Evolutionary conservation across 768 basidiomycete species (phyloP), one percentile per base, ranked within the genome.

Genomic region (Lactarius psammicola): DNA sequence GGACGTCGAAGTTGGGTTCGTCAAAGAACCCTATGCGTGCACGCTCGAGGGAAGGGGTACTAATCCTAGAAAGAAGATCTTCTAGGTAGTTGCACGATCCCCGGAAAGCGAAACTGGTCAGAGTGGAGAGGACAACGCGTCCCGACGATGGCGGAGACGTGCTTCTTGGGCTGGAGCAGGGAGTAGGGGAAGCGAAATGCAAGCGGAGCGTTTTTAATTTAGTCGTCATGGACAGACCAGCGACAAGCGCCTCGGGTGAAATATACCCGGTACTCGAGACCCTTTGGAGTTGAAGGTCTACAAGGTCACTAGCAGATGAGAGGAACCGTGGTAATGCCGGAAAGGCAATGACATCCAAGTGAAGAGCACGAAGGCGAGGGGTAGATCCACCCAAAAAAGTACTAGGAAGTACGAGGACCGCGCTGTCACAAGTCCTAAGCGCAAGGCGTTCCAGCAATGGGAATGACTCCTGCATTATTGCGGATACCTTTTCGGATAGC

Each of bases 21-120:
- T 62, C n/a, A 30, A 55, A 44, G 30, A 62, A 44, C 18, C 40
- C 36, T 9, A 62, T 20, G 4, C 3, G 30, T 6, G 23, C 23
- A 8, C 54, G 53, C 30, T 15, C 40, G 28, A 62, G 61, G 15
- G 30, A 56, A 31, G 61, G 54, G 2, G 42, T 4, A 31, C 9
- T 36, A 7, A 56, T 44, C 10, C 33, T 20, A 9, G 55, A 30
- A 31, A 56, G 54, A 8, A 56, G 11, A 17, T 34, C 55, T 20
- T 63, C 62, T 17, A 63, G 42, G 62, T 31, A 56, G 23, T 56
- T 9, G 55, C 42, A 56, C 13, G 62, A 9, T 15, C 62, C 62
- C 11, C 44, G 40, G 44, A 63, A 63, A 4, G 55, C 30, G 31
- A 63, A 46, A 20, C 3, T 31, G 13, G 9, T 28, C 15, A 63